These are phyloP conservation scores for Thalassiosira delicatula DNA, from an alignment of 352 stramenopile species.

Conservation along the genomic window DNA sequence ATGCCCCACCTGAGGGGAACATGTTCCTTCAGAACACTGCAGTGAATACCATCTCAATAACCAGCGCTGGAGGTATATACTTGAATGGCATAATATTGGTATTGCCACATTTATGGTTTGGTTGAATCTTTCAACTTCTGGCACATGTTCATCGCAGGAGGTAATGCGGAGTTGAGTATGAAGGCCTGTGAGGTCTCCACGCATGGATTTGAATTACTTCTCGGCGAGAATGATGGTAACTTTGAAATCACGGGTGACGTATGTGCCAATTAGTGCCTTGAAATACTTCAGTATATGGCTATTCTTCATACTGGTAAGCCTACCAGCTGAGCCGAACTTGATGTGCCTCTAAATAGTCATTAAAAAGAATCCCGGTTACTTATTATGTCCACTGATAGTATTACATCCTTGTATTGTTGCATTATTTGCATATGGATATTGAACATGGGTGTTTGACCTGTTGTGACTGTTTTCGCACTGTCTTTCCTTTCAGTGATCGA, in stretches of 20 bases:
- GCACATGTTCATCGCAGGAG: background rate
- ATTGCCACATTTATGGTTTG: background rate
- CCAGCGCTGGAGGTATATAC: background rate
- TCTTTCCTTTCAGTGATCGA: slow-evolving; percentile 42
- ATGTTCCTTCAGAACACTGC: background rate
- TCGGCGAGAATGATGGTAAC: background rate
- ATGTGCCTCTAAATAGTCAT: slow-evolving; percentile 32
- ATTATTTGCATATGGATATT: slow-evolving; percentile 15
- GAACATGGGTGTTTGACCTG: too few species aligned
- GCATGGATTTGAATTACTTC: background rate
- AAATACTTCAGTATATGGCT: slow-evolving; percentile 1
- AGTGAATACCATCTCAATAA: background rate
- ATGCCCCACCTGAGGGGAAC: background rate
- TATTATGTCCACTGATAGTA: slow-evolving; percentile 32
- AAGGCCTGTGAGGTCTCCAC: background rate
- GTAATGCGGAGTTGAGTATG: background rate
- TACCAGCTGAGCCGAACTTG: slow-evolving; percentile 33
- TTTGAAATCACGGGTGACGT: slow-evolving; percentile 17
- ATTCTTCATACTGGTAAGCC: slow-evolving; percentile 13
- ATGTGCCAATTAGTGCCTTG: background rate
- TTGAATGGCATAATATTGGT: background rate
- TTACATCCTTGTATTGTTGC: slow-evolving; percentile 33
- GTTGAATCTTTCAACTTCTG: background rate
- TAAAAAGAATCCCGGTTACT: slow-evolving; percentile 41
- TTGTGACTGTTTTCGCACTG: background rate